Base-by-base conservation (phyloP, 148 eudicot species). In the Vaccinium corymbosum region DNA sequence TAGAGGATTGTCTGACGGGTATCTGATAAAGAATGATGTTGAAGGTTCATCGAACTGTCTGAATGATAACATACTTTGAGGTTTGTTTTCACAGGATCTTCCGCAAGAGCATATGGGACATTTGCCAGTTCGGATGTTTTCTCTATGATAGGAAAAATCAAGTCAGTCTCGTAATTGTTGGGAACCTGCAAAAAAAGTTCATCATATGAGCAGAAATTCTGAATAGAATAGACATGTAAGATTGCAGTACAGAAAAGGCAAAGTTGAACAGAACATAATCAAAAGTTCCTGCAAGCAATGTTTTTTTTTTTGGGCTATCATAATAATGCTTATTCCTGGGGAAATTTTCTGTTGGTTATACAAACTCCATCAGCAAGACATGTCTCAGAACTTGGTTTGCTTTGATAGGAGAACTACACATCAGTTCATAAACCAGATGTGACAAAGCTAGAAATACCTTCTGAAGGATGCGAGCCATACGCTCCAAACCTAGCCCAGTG, bases 401-500 rank as follows among this genome's bases (percentile, higher is more conserved):
- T 13, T 49, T 25, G 75, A 25, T 62, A 57, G 9, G 52, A 61
- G 74, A 62, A 81, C 27, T 66, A 66, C 83, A 2, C 42, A 38
- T 35, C 19, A 0, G 82, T 20, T 17, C 50, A 55, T 78, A 52
- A 79, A 19, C 10, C 1, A 79, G 48, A 79, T 59, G 72, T 73
- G 49, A 19, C 20, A 61, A 49, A 78, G 73, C 56, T 73, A 75
- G 52, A 57, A 66, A 38, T 88, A 94, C 99, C 94, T 93, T 89
- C 88, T 97, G 99, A 86, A 97, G 97, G 88, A 97, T 97, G 71
- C 94, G 94, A 83, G 99, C 99, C 93, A 97, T 87, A 50, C 97
- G 92, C 90, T 97, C 99, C 86, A 97, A 90, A 57, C 99, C 99
- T 61, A 97, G 92, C 80, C 99, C 99, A 78, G 99, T 97, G 89